A percentile compares a stretch with the other conserved stretches of the same genome.
These are phyloP conservation scores for Salix viminalis DNA, from an alignment of 345 rosid genomes.

Conservation along the genomic window DNA sequence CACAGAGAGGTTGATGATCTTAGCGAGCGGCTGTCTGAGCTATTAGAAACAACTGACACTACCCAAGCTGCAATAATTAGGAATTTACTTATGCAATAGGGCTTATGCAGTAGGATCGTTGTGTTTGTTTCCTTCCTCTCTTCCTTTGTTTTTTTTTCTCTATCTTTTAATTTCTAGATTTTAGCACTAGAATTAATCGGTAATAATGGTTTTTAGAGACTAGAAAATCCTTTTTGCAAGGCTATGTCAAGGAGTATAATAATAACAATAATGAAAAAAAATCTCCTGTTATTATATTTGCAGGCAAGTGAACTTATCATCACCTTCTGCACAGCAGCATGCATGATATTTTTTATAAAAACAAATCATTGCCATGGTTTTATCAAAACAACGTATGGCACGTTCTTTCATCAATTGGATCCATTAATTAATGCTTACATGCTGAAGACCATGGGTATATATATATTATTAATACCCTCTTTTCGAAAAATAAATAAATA, in stretches of 20 bases:
- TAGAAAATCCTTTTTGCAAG: conserved; percentile 18
- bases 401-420: not conserved
- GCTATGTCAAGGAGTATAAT: conserved; percentile 19
- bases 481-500: not conserved
- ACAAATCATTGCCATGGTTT: not conserved
- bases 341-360: not conserved
- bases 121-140: not conserved
- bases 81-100: conserved; percentile 47
- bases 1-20: conserved; percentile 77
- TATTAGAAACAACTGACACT: conserved; percentile 60
- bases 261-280: not conserved
- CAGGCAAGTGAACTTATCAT: not conserved
- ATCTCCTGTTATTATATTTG: not conserved
- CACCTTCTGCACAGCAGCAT: not conserved
- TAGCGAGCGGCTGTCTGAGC: conserved; percentile 71
- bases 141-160: conserved; percentile 3
- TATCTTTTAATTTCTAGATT: not conserved
- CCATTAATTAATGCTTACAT: not conserved
- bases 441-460: not conserved
- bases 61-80: conserved; percentile 79
- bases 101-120: not conserved
- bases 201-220: conserved; percentile 11
- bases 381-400: not conserved
- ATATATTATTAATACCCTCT: not conserved
- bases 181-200: not conserved